These are phyloP conservation scores for Xerocomellus chrysenteron DNA, from an alignment of 768 basidiomycete species.

Conservation along the genomic window DNA sequence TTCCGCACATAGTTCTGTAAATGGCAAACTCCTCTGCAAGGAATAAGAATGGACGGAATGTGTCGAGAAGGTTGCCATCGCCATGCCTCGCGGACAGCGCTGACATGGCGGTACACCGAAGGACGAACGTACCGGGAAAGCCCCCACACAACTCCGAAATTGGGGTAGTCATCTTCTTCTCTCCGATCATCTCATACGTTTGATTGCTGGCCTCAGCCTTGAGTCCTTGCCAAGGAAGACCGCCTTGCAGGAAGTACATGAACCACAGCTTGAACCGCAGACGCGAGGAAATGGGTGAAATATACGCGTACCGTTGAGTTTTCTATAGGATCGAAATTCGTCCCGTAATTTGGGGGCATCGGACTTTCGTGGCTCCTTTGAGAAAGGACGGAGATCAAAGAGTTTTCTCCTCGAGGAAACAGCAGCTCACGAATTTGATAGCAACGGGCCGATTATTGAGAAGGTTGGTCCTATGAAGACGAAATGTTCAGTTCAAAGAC, in stretches of 20 bases:
- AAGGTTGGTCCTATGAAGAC: conserved; percentile 71
- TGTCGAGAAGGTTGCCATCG: background rate
- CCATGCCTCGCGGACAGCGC: background rate
- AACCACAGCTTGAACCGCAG: conserved; percentile 33
- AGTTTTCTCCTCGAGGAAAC: conserved; percentile 7
- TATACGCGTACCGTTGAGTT: conserved; percentile 76
- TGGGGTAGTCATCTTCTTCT: conserved; percentile 94
- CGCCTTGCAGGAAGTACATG: conserved; percentile 98
- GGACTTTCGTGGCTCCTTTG: conserved; percentile 91
- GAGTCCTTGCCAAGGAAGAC: conserved; percentile 98
- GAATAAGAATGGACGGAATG: conserved; percentile 1
- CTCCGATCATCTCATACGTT: conserved; percentile 99
- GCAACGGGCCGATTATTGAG: conserved; percentile 86
- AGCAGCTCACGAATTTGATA: conserved; percentile 85
- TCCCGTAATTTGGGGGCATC: conserved; percentile 97
- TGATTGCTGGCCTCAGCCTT: conserved; percentile 99
- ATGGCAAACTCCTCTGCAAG: conserved; percentile 86
- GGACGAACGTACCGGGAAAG: conserved; percentile 69
- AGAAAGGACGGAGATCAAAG: conserved; percentile 17
- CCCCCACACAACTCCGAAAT: conserved; percentile 95
- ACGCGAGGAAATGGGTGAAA: conserved; percentile 3
- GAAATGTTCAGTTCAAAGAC: conserved; percentile 12
- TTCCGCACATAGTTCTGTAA: conserved; percentile 99
- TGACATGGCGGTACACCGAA: background rate
- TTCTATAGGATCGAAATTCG: conserved; percentile 96